Conservation (phyloP, 1,284 basidiomycete species). For the Microbotryum saponariae region DNA sequence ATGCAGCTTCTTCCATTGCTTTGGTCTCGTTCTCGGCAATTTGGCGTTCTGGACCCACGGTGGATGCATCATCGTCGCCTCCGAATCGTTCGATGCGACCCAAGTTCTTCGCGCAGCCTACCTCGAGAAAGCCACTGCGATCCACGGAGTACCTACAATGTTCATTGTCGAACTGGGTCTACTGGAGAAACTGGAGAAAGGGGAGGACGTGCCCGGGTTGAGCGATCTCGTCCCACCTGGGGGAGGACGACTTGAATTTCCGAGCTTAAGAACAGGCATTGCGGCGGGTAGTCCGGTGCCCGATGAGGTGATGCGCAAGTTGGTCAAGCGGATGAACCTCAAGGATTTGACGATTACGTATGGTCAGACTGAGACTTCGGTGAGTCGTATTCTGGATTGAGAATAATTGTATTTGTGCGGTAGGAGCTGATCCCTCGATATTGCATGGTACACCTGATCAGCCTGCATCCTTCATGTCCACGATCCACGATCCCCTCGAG, state of each 20-base stretch:
- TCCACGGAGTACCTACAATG: constrained; percentile 40
- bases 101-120: constrained; percentile 34
- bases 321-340: constrained; percentile 18
- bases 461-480: constrained; percentile 12
- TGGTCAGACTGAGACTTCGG: background rate
- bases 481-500: background rate
- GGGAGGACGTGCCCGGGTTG: constrained; percentile 2
- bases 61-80: constrained; percentile 31
- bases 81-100: constrained; percentile 37
- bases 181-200: constrained; percentile 23
- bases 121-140: constrained; percentile 29
- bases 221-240: constrained; percentile 4
- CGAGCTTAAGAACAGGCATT: constrained; percentile 17
- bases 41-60: constrained; percentile 38
- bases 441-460: constrained; percentile 12
- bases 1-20: constrained; percentile 29
- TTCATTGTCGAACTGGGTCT: constrained; percentile 34
- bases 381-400: background rate
- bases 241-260: background rate
- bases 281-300: constrained; percentile 22
- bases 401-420: background rate
- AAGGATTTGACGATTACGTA: constrained; percentile 26
- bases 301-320: constrained; percentile 10
- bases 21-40: constrained; percentile 37
- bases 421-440: too few relatives aligned